A percentile compares a stretch with the other conserved stretches of the same genome.
Evolutionary conservation across 2,329 filamentous ascomycete species (phyloP).

Genomic region (Botrytis galanthina): DNA sequence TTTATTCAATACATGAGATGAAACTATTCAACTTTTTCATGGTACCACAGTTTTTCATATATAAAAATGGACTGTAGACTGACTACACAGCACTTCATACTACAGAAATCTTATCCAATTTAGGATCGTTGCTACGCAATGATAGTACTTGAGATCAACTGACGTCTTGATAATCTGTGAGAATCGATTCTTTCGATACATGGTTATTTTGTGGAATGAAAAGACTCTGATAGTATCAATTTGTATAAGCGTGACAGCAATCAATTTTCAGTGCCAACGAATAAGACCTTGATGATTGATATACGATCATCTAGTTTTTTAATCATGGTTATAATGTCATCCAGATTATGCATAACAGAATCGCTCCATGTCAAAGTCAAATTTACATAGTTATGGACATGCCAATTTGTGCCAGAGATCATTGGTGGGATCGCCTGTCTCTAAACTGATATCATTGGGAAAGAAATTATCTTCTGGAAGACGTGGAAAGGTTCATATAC

Average conservation of each 20-base stretch:
- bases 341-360: rapidly evolving
- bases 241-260: background rate
- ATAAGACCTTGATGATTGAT: background rate
- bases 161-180: background rate
- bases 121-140: background rate
- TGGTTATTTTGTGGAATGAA: background rate
- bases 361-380: background rate
- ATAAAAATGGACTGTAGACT: background rate
- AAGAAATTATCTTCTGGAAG: background rate
- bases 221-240: too few species aligned
- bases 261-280: background rate
- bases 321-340: too few species aligned
- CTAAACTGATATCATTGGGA: background rate
- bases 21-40: rapidly evolving
- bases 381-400: background rate
- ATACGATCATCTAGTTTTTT: rapidly evolving
- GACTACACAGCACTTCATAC: background rate
- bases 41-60: rapidly evolving
- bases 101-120: rapidly evolving
- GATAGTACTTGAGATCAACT: rapidly evolving
- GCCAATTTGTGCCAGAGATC: background rate
- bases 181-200: background rate
- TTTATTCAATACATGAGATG: background rate
- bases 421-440: background rate
- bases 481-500: background rate